Conservation (phyloP, 2,329 filamentous ascomycete genomes). For the Claviceps monticola region DNA sequence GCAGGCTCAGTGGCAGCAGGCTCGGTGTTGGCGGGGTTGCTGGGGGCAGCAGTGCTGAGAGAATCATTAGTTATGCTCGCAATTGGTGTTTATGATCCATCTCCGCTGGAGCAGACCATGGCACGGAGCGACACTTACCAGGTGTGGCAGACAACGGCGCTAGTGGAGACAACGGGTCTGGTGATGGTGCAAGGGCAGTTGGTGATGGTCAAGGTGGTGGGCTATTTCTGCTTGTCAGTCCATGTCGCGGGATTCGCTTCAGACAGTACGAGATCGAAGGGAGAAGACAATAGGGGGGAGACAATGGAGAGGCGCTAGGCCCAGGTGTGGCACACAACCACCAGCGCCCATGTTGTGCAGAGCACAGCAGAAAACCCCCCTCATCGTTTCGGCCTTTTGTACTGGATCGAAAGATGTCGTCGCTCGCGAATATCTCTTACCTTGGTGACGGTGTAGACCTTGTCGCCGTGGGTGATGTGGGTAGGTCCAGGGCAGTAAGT, state of each 20-base stretch:
- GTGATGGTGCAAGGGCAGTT: constrained; percentile 58
- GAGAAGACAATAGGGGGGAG: no score
- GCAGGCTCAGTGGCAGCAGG: not conserved
- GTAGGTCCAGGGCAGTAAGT: constrained; percentile 62
- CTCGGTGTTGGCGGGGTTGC: not conserved
- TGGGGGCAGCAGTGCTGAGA: not conserved
- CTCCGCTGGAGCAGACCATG: not conserved
- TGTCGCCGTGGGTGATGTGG: constrained; percentile 45
- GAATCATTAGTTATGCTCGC: not conserved
- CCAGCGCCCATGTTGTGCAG: no score
- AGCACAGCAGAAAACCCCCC: not conserved
- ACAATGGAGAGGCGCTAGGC: no score
- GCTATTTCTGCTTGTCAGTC: constrained; percentile 19
- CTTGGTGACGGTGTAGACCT: constrained; percentile 57
- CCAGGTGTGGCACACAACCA: no score
- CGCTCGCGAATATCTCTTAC: constrained; percentile 21
- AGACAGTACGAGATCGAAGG: not conserved
- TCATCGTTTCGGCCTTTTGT: not conserved
- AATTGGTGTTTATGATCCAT: no score
- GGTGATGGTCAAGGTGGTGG: constrained; percentile 57
- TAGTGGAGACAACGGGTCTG: constrained; percentile 41
- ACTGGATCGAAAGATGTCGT: no score
- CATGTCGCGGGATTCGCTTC: not conserved
- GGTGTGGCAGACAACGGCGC: constrained; percentile 37
- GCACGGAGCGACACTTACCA: constrained; percentile 27